Percentiles rank a stretch among this genome's conserved stretches.
These are phyloP conservation scores for Diphasiastrum complanatum DNA, from an alignment of 83 land plant genomes.

Conservation along the genomic window DNA sequence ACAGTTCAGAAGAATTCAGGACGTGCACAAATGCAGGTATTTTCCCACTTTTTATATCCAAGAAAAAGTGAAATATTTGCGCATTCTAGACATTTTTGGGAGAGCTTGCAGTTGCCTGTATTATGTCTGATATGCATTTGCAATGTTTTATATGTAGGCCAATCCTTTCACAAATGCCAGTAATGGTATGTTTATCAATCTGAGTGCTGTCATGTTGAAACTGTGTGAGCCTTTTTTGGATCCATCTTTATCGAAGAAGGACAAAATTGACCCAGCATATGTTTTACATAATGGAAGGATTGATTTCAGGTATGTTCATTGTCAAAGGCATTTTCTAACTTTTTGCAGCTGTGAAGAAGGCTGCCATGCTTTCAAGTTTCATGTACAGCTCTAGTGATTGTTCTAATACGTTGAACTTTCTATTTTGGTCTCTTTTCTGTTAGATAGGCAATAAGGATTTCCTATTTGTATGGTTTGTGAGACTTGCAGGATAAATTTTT, in stretches of 20 bases:
- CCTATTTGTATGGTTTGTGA: background rate
- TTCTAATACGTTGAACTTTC: too few species aligned
- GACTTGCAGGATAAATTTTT: background rate
- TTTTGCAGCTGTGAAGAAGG: constrained; percentile 1
- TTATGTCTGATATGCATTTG: background rate
- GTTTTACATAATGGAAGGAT: constrained; percentile 53
- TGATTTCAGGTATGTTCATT: constrained; percentile 51
- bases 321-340: background rate
- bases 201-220: constrained; percentile 92
- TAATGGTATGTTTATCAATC: constrained; percentile 78
- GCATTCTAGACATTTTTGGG: too few species aligned
- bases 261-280: constrained; percentile 79
- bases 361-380: too few species aligned
- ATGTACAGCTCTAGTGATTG: too few species aligned
- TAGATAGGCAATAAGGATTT: too few species aligned
- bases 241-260: constrained; percentile 55
- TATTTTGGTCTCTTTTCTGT: too few species aligned
- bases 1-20: constrained; percentile 66
- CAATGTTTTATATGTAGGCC: constrained; percentile 48
- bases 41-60: background rate
- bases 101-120: too few species aligned
- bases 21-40: constrained; percentile 74
- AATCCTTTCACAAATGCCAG: constrained; percentile 78
- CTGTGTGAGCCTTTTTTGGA: constrained; percentile 92
- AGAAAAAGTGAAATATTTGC: background rate